Evolutionary conservation across 1,284 basidiomycete species (phyloP).

Genomic region (Phellinidium pouzarii): DNA sequence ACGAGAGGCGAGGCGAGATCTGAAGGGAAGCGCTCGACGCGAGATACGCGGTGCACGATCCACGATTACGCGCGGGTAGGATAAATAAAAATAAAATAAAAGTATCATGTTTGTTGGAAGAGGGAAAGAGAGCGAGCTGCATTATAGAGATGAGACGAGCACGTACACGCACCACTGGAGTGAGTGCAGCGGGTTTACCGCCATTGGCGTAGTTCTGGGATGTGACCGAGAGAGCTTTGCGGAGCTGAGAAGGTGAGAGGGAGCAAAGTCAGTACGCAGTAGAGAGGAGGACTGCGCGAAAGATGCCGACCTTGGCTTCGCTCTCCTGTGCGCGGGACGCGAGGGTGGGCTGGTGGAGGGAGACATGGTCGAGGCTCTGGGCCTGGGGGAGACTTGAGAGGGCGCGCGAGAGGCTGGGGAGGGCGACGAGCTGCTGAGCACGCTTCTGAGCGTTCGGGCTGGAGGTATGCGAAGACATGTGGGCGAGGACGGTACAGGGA

Average conservation of each 20-base stretch:
- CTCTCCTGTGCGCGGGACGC: constrained; percentile 58
- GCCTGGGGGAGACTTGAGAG: constrained; percentile 64
- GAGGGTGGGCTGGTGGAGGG: constrained; percentile 63
- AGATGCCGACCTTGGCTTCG: constrained; percentile 56
- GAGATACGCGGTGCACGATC: neutral
- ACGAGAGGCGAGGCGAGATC: no score
- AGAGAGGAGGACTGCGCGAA: neutral
- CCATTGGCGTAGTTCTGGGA: constrained; percentile 15
- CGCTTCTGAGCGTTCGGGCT: constrained; percentile 23
- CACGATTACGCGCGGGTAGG: neutral
- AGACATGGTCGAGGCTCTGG: constrained; percentile 54
- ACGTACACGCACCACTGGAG: constrained; percentile 7
- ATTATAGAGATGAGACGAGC: neutral
- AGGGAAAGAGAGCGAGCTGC: neutral
- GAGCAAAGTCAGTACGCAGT: neutral
- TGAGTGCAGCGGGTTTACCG: neutral
- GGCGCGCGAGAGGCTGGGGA: constrained; percentile 60
- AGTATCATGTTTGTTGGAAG: no score
- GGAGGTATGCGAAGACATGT: constrained; percentile 20
- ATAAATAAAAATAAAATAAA: neutral
- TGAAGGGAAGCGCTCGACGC: no score
- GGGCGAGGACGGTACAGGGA: neutral
- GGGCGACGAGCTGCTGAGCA: constrained; percentile 52
- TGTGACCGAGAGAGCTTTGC: constrained; percentile 17
- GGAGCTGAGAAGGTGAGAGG: constrained; percentile 6